Conservation (phyloP, 495 filamentous ascomycete species). For the Xylaria curta region DNA sequence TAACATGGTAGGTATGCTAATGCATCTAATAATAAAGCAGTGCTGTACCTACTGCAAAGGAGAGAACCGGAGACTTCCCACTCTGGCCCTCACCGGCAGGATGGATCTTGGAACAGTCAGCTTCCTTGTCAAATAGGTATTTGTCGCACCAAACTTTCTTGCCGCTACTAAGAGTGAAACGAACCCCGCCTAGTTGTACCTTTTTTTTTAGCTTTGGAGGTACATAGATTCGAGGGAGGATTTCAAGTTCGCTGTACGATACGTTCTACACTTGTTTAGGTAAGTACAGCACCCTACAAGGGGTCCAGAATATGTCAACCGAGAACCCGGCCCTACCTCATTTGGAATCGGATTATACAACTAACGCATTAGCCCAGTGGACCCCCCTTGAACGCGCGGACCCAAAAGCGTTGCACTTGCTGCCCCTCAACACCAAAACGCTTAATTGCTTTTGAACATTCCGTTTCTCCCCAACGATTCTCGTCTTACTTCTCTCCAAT, state of each 20-base stretch:
- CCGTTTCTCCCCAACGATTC: constrained; percentile 20
- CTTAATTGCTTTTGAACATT: constrained; percentile 18
- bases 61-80: constrained; percentile 22
- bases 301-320: neutral
- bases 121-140: constrained; percentile 11
- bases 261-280: too few species aligned
- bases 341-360: constrained; percentile 18
- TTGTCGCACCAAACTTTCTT: neutral
- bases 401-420: neutral
- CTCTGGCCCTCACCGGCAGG: constrained; percentile 20
- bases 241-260: neutral
- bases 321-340: constrained; percentile 22
- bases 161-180: neutral
- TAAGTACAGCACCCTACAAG: too few species aligned
- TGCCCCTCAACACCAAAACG: constrained; percentile 29
- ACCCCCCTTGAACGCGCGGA: neutral
- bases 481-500: neutral
- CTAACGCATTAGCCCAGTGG: constrained; percentile 12
- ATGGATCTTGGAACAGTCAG: constrained; percentile 20
- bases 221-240: neutral
- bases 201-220: neutral
- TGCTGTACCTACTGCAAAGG: too few species aligned
- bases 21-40: neutral
- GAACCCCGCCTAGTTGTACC: neutral
- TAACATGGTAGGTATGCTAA: neutral